A percentile compares a stretch with the other conserved stretches of the same genome.
phyloP scores from a whole-genome alignment of 2,329 filamentous ascomycete species.

The Bipolaris gigantea region DNA sequence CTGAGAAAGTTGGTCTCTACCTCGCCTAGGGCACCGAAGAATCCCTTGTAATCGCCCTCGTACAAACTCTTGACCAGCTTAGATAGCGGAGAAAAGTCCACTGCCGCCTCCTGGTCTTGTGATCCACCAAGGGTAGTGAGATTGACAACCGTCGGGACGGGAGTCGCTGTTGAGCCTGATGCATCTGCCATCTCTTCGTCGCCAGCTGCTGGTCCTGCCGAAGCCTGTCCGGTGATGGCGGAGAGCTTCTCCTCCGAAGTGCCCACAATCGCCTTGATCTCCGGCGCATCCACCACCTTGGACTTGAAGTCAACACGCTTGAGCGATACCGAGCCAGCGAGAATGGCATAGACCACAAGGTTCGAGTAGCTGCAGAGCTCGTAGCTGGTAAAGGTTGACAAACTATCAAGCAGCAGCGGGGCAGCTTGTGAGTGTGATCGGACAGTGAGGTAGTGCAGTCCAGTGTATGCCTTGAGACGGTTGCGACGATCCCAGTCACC shows the following conservation, averaged over 20 bases:
- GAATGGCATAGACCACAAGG: conserved; percentile 91
- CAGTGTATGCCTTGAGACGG: conserved; percentile 97
- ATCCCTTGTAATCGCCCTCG: conserved; percentile 88
- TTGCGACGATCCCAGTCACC: conserved; percentile 99
- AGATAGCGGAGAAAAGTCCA: conserved; percentile 88
- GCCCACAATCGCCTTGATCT: conserved; percentile 96
- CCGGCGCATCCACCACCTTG: conserved; percentile 96
- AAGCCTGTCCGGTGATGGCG: conserved; percentile 77
- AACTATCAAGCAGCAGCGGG: conserved; percentile 89
- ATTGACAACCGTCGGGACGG: conserved; percentile 75
- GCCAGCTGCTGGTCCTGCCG: conserved; percentile 73
- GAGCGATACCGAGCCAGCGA: conserved; percentile 89
- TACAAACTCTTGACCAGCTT: conserved; percentile 90
- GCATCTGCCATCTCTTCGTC: conserved; percentile 75
- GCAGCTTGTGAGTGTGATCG: conserved; percentile 89
- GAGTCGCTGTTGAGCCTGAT: conserved; percentile 52
- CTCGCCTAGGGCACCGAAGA: conserved; percentile 84
- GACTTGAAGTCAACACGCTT: conserved; percentile 99
- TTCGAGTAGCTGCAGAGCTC: conserved; percentile 96
- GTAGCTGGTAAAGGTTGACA: conserved; percentile 98
- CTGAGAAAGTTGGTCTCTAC: conserved; percentile 94
- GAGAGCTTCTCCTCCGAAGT: conserved; percentile 85
- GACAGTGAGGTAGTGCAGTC: conserved; percentile 86
- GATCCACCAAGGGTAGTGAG: conserved; percentile 82
- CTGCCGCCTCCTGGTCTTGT: conserved; percentile 75